phyloP scores from a whole-genome alignment of 148 eudicot species.

The Agrostemma githago region DNA sequence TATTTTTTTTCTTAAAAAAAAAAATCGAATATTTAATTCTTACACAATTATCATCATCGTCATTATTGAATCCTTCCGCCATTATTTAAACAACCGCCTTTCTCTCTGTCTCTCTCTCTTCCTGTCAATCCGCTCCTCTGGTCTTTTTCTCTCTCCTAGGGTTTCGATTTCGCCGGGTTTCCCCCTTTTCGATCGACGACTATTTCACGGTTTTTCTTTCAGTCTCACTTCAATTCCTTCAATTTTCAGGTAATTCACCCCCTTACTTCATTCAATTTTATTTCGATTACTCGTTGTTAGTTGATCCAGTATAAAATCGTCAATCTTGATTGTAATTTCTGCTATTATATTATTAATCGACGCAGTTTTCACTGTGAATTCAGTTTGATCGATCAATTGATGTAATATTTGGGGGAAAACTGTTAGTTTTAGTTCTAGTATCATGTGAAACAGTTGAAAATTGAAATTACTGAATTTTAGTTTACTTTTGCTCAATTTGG shows the following conservation, averaged over 20 bases:
- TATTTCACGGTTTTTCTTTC: neutral
- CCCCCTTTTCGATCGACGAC: constrained; percentile 21
- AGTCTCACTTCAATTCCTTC: constrained; percentile 17
- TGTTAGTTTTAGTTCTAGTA: neutral
- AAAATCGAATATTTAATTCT: too few species aligned
- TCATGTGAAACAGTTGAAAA: neutral
- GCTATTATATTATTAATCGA: constrained; percentile 8
- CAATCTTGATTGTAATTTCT: neutral
- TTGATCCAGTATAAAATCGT: neutral
- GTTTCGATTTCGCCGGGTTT: constrained; percentile 50
- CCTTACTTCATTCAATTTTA: constrained; percentile 5
- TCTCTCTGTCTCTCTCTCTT: neutral
- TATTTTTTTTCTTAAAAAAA: too few species aligned
- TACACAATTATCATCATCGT: too few species aligned
- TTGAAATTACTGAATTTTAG: constrained; percentile 8
- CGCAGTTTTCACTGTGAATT: neutral
- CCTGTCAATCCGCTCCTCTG: constrained; percentile 1
- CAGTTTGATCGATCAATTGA: constrained; percentile 5
- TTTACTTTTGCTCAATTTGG: constrained; percentile 12
- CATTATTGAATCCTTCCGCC: neutral
- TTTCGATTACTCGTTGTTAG: neutral
- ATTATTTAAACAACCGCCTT: neutral
- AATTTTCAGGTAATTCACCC: constrained; percentile 29
- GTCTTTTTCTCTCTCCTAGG: constrained; percentile 45
- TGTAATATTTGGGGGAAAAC: neutral